Base-by-base conservation (phyloP, 2,329 filamentous ascomycete genomes). In the Malbranchea cinnamomea region DNA sequence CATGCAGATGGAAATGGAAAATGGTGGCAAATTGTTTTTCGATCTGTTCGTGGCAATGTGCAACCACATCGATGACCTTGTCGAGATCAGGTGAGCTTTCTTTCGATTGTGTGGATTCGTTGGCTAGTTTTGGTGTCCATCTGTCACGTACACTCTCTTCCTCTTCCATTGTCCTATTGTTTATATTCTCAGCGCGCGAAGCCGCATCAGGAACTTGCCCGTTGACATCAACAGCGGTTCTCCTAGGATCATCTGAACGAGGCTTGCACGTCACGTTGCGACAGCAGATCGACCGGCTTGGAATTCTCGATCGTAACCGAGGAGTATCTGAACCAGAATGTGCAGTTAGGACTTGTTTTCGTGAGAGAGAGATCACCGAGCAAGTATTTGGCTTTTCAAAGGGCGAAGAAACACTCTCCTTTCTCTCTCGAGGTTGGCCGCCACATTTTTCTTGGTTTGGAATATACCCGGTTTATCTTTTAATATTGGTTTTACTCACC, bases 1-100 rank as follows among this genome's bases (percentile, higher is more conserved):
- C 59, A 92, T 94, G 84, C 85, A 94, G 71, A 78, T 80, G 65
- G 85, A 94, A 67, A 94, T 95, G 85, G 82, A 93, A 67, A 74
- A 74, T 59, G 84, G 85, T 56, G 84, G 73, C 62, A 85, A 85
- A 68, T 69, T 94, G 63, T 94, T 89, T 70, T 95, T 95, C 64
- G 85, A 94, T 68, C 67, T 95, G 59, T 95, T 94, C 59, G 85
- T 94, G 54, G 85, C 85, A 49, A 81, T 94, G 78, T 92, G 83
- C 68, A 94, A 93, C 63, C 85, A 93, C 65, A 78, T 94, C 52
- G 85, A 94, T 70, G 85, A 94, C 60, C 74, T 94, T 61, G 78
- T 82, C 61, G 83, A 89, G 54, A 74, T 82, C 59, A 78, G 71
- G 71, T 78, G 75, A 56, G 70, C 67, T 52, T 60, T 26, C 30